phyloP scores from a whole-genome alignment of 768 basidiomycete species.

The Terana coerulea region DNA sequence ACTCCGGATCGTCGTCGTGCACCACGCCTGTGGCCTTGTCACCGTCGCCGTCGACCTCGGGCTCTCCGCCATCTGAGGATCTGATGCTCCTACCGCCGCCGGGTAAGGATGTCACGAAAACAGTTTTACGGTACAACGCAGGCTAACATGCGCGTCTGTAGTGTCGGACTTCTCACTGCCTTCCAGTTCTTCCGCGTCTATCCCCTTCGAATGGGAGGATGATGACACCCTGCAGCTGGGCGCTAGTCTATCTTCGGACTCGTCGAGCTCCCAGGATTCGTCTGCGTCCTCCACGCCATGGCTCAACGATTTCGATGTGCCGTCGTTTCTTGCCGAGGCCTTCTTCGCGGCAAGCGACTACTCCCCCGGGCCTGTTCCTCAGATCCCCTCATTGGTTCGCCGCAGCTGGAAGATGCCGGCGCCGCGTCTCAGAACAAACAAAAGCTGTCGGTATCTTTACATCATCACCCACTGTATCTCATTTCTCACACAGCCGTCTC shows the following conservation, averaged over 20 bases:
- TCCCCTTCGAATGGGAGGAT: conserved; percentile 6
- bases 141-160: neutral
- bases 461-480: conserved; percentile 8
- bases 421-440: conserved; percentile 33
- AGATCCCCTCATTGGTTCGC: conserved; percentile 6
- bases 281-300: conserved; percentile 8
- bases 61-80: conserved; percentile 3
- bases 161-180: conserved; percentile 2
- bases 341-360: neutral
- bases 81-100: conserved; percentile 3
- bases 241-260: neutral
- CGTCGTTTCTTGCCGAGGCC: conserved; percentile 5
- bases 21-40: conserved; percentile 19
- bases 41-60: conserved; percentile 3
- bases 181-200: conserved; percentile 7
- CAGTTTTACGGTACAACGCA: neutral
- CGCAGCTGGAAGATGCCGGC: conserved; percentile 22
- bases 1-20: conserved; percentile 18
- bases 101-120: conserved; percentile 1
- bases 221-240: conserved; percentile 1
- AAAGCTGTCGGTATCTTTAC: conserved; percentile 28
- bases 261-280: neutral
- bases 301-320: conserved; percentile 10
- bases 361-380: neutral
- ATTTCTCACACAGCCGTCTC: neutral